Evolutionary conservation across 2,329 filamentous ascomycete species (phyloP).

Genomic region (Proliferodiscus dingleyae): DNA sequence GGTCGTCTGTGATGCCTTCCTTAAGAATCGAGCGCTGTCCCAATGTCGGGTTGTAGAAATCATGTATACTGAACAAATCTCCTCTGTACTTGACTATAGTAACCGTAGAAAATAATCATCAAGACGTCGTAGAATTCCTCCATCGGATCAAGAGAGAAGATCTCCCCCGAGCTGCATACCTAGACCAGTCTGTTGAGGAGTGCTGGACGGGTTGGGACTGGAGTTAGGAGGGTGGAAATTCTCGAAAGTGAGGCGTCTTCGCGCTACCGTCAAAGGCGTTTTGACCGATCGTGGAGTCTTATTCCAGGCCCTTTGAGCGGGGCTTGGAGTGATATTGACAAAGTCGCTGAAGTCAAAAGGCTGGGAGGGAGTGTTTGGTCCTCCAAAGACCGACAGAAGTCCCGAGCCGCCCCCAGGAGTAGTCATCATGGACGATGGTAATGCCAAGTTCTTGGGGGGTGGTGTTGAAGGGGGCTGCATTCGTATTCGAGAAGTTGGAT

Average conservation of each 20-base stretch:
- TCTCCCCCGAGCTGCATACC: constrained; percentile 64
- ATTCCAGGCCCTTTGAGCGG: constrained; percentile 77
- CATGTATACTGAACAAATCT: constrained; percentile 5
- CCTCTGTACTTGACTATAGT: background rate
- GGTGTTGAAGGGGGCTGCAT: constrained; percentile 74
- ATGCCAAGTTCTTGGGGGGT: constrained; percentile 63
- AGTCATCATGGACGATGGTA: constrained; percentile 85
- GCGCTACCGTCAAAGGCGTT: constrained; percentile 25
- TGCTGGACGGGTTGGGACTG: constrained; percentile 16
- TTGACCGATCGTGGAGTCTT: constrained; percentile 28
- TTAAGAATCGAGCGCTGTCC: background rate
- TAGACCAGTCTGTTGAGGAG: constrained; percentile 45
- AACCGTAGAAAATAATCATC: background rate
- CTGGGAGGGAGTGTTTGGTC: constrained; percentile 73
- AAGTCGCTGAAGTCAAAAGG: constrained; percentile 93
- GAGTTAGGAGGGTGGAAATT: constrained; percentile 18
- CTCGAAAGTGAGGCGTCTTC: constrained; percentile 29
- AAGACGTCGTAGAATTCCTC: background rate
- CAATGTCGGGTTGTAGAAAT: background rate
- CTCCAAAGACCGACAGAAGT: constrained; percentile 60
- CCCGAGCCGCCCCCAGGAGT: constrained; percentile 67
- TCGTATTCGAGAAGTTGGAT: constrained; percentile 46
- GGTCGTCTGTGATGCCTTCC: background rate
- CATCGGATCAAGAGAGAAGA: constrained; percentile 43
- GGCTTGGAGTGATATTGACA: constrained; percentile 94